Evolutionary conservation across 345 rosid species (phyloP).

Genomic region (Gynandropsis gynandra): DNA sequence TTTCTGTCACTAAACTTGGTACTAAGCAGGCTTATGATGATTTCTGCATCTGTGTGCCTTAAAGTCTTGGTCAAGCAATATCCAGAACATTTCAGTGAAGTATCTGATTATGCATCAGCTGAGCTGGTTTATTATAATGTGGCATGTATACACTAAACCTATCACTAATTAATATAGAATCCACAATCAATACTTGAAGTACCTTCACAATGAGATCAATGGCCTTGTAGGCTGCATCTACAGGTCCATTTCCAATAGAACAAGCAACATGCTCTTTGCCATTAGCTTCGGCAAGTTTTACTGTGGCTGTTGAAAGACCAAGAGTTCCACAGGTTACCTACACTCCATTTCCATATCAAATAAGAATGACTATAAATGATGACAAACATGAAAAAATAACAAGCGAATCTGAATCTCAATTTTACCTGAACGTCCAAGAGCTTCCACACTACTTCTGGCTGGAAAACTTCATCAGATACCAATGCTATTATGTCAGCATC

Average conservation of each 20-base stretch:
- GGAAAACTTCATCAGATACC: slow-evolving; percentile 97
- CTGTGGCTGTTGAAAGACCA: slow-evolving; percentile 87
- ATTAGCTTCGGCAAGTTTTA: slow-evolving; percentile 59
- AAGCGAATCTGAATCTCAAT: neutral
- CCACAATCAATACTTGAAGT: neutral
- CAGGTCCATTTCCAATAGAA: slow-evolving; percentile 87
- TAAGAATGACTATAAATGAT: slow-evolving; percentile 6
- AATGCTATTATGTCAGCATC: slow-evolving; percentile 86
- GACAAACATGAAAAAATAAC: neutral
- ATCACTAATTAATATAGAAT: too few relatives aligned
- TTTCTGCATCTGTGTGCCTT: neutral
- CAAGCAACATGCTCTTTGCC: slow-evolving; percentile 75
- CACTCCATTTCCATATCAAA: slow-evolving; percentile 11
- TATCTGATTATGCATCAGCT: neutral
- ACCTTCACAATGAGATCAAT: slow-evolving; percentile 85
- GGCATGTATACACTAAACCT: too few relatives aligned
- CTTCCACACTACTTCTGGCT: slow-evolving; percentile 79
- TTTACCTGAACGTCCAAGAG: slow-evolving; percentile 77
- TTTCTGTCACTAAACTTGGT: too few relatives aligned
- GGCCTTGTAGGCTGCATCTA: slow-evolving; percentile 98
- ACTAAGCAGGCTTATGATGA: too few relatives aligned
- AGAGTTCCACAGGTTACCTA: slow-evolving; percentile 94
- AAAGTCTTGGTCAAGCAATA: neutral
- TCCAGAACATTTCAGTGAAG: neutral
- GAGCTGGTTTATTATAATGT: too few relatives aligned